Conservation (phyloP, 768 basidiomycete genomes). For the Russula dissimulans region DNA sequence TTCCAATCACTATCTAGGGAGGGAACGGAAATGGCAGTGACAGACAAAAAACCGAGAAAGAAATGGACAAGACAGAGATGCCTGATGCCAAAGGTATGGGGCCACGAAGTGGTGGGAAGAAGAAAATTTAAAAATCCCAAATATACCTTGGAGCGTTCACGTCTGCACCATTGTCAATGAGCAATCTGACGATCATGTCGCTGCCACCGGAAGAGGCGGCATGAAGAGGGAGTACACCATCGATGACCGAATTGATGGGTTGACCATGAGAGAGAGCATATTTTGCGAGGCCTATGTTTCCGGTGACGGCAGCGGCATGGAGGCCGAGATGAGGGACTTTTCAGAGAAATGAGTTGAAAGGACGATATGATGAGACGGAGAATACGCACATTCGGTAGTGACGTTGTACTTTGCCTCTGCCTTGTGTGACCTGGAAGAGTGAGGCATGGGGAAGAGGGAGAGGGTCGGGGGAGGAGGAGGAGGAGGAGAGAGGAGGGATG, state of each 20-base stretch:
- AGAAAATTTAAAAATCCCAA: not conserved
- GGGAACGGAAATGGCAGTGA: not conserved
- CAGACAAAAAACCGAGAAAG: not conserved
- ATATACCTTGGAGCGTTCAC: constrained; percentile 88
- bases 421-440: constrained; percentile 30
- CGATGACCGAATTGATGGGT: constrained; percentile 91
- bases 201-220: constrained; percentile 90
- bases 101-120: too few relatives aligned
- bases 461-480: not conserved
- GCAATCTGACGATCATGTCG: constrained; percentile 74
- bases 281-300: constrained; percentile 87
- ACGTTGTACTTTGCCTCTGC: constrained; percentile 46
- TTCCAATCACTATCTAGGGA: not conserved
- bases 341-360: not conserved
- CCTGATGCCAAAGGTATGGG: too few relatives aligned
- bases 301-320: constrained; percentile 69
- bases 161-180: constrained; percentile 94
- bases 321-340: constrained; percentile 69
- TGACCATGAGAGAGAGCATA: constrained; percentile 92
- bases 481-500: too few relatives aligned
- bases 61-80: not conserved
- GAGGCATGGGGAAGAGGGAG: constrained; percentile 26
- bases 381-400: constrained; percentile 39
- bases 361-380: not conserved
- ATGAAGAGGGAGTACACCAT: constrained; percentile 94